These are phyloP conservation scores for Diaporthe capsici DNA, from an alignment of 2,329 filamentous ascomycete genomes.

Conservation along the genomic window DNA sequence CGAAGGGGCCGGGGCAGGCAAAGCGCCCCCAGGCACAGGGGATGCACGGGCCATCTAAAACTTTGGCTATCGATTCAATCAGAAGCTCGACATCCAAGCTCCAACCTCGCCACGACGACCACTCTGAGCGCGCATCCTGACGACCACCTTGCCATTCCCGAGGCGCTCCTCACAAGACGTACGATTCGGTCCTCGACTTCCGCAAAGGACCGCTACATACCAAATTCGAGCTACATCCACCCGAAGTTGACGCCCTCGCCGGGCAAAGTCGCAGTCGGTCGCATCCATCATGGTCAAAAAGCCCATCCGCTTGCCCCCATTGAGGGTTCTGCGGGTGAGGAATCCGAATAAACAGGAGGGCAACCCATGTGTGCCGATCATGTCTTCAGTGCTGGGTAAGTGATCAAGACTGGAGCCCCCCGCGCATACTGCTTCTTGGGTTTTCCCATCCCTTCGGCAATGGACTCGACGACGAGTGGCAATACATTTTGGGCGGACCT, in stretches of 20 bases:
- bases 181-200: background rate
- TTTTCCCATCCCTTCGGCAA: too few species aligned
- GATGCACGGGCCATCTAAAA: slow-evolving; percentile 39
- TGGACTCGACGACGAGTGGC: background rate
- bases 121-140: background rate
- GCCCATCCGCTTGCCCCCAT: slow-evolving; percentile 70
- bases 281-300: slow-evolving; percentile 60
- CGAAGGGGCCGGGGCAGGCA: background rate
- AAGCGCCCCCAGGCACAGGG: background rate
- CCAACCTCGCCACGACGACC: background rate
- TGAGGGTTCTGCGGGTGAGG: slow-evolving; percentile 68
- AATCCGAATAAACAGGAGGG: slow-evolving; percentile 63
- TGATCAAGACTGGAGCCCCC: slow-evolving; percentile 43
- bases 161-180: background rate
- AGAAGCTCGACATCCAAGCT: background rate
- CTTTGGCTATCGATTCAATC: slow-evolving; percentile 24
- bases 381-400: slow-evolving; percentile 71
- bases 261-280: slow-evolving; percentile 33
- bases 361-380: slow-evolving; percentile 69
- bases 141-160: background rate
- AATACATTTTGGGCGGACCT: background rate
- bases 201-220: background rate
- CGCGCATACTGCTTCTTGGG: background rate
- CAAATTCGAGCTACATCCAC: background rate
- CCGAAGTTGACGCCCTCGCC: slow-evolving; percentile 37